Percentiles rank a stretch among this genome's conserved stretches.
phyloP scores from a whole-genome alignment of 202 grass and related monocot species.

The Panicum virgatum region DNA sequence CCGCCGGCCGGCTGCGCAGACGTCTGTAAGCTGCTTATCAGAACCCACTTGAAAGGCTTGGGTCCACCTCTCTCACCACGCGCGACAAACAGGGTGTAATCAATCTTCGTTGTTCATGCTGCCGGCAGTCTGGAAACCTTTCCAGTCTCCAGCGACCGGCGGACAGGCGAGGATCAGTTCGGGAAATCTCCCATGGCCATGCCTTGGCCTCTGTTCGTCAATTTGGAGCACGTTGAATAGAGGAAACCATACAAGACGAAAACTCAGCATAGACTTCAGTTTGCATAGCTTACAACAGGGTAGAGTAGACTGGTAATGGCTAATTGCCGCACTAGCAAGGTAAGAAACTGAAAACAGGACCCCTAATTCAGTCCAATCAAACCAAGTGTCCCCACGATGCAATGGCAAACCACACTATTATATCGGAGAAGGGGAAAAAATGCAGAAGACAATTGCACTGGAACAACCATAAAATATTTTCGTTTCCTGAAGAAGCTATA shows the following conservation, averaged over 20 bases:
- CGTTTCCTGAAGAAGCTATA: conserved; percentile 8
- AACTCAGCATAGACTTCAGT: not conserved
- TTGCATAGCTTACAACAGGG: not conserved
- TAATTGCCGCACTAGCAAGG: not conserved
- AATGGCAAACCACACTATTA: not conserved
- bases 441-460: not conserved
- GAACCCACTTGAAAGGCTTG: too few relatives aligned
- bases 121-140: not conserved
- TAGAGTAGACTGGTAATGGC: too few relatives aligned
- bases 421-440: not conserved
- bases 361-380: not conserved
- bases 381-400: not conserved
- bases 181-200: not conserved
- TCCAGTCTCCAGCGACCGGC: not conserved
- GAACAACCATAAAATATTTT: conserved; percentile 10
- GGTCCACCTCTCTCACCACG: not conserved
- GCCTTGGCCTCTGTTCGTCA: not conserved
- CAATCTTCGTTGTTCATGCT: too few relatives aligned
- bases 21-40: not conserved
- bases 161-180: not conserved
- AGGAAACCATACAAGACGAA: not conserved
- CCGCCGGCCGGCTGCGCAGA: not conserved
- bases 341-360: not conserved
- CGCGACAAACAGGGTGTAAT: too few relatives aligned
- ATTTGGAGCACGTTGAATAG: not conserved